Evolutionary conservation across 306 rosid genomes (phyloP).

Genomic region (Trifolium dubium): DNA sequence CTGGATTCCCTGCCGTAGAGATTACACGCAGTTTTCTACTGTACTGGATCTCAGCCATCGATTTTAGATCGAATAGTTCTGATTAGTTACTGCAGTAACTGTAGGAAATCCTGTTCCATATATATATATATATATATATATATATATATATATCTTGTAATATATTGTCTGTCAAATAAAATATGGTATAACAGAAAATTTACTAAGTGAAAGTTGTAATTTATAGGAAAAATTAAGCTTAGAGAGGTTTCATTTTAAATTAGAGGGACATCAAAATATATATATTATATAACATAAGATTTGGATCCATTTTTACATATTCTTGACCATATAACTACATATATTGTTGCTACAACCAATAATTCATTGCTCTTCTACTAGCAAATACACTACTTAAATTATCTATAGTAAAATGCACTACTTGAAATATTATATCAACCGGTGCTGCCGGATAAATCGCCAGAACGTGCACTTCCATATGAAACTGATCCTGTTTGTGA

Average conservation of each 20-base stretch:
- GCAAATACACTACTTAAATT: constrained; percentile 2
- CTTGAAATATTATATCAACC: constrained; percentile 46
- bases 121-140: too few species aligned
- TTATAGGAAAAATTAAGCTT: background rate
- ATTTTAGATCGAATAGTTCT: too few species aligned
- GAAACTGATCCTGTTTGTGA: constrained; percentile 93
- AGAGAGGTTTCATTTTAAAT: background rate
- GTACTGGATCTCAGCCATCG: too few species aligned
- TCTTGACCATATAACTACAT: constrained; percentile 11
- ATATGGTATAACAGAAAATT: too few species aligned
- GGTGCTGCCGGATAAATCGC: constrained; percentile 92
- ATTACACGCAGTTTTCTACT: too few species aligned
- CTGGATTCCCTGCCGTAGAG: too few species aligned
- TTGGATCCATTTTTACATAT: background rate
- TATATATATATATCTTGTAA: too few species aligned
- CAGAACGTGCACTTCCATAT: constrained; percentile 91
- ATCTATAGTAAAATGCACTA: background rate
- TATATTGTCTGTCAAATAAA: too few species aligned
- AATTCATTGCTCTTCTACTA: constrained; percentile 5
- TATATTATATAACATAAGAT: background rate
- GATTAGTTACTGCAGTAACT: too few species aligned
- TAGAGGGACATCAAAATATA: background rate
- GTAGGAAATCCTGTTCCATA: too few species aligned
- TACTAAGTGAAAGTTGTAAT: too few species aligned
- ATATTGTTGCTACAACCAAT: constrained; percentile 1